Evolutionary conservation across 2,329 filamentous ascomycete species (phyloP), one percentile per base, ranked within the genome.

Genomic region (Diaporthe ampelina): DNA sequence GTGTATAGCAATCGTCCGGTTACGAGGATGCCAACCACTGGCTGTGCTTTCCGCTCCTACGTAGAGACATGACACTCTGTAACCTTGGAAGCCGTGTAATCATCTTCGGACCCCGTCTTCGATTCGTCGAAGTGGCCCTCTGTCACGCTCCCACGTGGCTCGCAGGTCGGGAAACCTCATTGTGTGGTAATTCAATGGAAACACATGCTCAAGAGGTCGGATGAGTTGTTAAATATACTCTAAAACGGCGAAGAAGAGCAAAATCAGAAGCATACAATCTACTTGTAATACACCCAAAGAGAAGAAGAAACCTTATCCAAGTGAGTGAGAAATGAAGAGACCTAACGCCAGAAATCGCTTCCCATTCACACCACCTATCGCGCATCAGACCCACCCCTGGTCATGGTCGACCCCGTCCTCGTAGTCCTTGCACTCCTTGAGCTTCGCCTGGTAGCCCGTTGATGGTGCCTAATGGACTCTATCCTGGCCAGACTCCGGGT

Each of bases 391-490:
- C 19, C 45, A 40, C 13, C 45, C 57, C 37, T 32, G 48, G 59
- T 19, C 15, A 43, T 1, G 3, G n/a, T 29, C 35, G 24, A 63
- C 11, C 32, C 24, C 37, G 15, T 15, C 19, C 57, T 40, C 32
- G 57, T 43, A 17, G 35, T 1, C 32, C 70, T 63, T 17, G 26
- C 70, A 29, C 21, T n/a, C 37, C 70, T 32, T 0, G 57, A 72
- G 0, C 21, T 13, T 24, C 57, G 45, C 40, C 57, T 63, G 43
- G 11, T 40, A 17, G 54, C 54, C 13, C 68, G 54, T 17, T 58
- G 68, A 52, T 72, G 70, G 17, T 63, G 70, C 35, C 70, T 26
- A 8, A 72, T 54, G 3, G 70, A 72, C 37, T 72, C 70, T 54
- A 72, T 72, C 35, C 57, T 45, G 45, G 70, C 70, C 11, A 45